Base-by-base conservation (phyloP, 768 basidiomycete species). In the Russula ochroleuca region DNA sequence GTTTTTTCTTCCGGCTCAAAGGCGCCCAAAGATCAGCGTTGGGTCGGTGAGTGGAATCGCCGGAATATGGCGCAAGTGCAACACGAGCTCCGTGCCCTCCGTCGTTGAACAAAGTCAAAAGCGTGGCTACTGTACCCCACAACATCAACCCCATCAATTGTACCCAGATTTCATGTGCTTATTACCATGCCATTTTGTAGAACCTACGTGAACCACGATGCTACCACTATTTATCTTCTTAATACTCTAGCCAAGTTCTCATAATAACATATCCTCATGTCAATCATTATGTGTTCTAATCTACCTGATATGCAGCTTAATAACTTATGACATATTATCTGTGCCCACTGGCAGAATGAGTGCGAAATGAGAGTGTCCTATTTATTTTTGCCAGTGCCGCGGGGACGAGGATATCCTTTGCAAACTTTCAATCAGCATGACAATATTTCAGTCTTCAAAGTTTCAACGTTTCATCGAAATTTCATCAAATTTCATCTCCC, bases 81-180 rank as follows among this genome's bases (percentile, higher is more conserved):
- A 50, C 56, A 56, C 38, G 68, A 68, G 54, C 66, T 68, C 35
- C 77, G 75, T 33, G 10, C 43, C 51, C 85, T 86, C 62, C 85
- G 52, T 31, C 51, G 49, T 33, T 62, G 25, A 59, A 19, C 4
- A 28, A 37, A 37, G 21, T 19, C 5, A 19, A 7, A 17, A 15
- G 38, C n/a, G 45, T 21, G 15, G 50, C 2, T 38, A n/a, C n/a
- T n/a, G n/a, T n/a, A 21, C 21, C 38, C 43, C 41, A 41, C 40
- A 41, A 35, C 49, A 25, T 23, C 28, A 23, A 52, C 40, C 13
- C 59, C 19, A 31, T 14, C 35, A 21, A 35, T 35, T 54, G 37
- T n/a, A 28, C 28, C 21, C 33, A 38, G 19, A 14, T 17, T n/a
- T 23, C 41, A n/a, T 19, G 9, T 31, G 23, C 28, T n/a, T 33